Evolutionary conservation across 768 basidiomycete genomes (phyloP), one percentile per base, ranked within the genome.

Genomic region (Sporobolomyces phaffii): DNA sequence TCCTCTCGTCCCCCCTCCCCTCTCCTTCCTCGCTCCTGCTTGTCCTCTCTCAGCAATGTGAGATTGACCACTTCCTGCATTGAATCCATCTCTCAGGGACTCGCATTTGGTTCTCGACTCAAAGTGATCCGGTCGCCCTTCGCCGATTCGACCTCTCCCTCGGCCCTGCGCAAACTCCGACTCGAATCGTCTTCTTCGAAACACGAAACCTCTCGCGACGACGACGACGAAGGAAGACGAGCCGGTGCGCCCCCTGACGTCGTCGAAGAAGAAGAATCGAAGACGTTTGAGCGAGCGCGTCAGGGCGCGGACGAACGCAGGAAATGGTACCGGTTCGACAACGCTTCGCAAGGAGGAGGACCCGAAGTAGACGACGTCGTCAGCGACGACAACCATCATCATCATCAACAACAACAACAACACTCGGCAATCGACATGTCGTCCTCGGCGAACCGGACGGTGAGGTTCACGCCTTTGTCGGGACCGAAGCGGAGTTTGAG

Each of bases 91-190:
- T n/a, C n/a, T n/a, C 56, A 70, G 69, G 69, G 69, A 13, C 65
- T 70, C 61, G 62, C 69, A 7, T 57, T 66, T 48, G 64, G 64
- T 29, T 22, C 40, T 4, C 44, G 54, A 33, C 36, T 60, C 48
- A 70, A 70, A 28, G 33, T 52, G 17, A 43, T 66, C 28, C 69
- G 69, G 28, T 70, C 69, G 4, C 44, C 62, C 36, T 59, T 62
- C 24, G 29, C 51, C 15, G 56, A 62, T 47, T 62, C 61, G 22
- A 62, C 60, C 28, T 62, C 69, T 0, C 64, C 69, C 10, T 70
- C 69, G 3, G 69, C 60, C 4, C 40, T 62, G 4, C 60, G 61
- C 29, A 10, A 33, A 22, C 64, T 70, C 11, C 49, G 57, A 6
- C 64, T 61, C 38, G 36, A 52, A 7, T 58, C 63, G 1, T 43